Evolutionary conservation across 2,329 filamentous ascomycete species (phyloP).

Genomic region (Pseudocercospora macadamiae): DNA sequence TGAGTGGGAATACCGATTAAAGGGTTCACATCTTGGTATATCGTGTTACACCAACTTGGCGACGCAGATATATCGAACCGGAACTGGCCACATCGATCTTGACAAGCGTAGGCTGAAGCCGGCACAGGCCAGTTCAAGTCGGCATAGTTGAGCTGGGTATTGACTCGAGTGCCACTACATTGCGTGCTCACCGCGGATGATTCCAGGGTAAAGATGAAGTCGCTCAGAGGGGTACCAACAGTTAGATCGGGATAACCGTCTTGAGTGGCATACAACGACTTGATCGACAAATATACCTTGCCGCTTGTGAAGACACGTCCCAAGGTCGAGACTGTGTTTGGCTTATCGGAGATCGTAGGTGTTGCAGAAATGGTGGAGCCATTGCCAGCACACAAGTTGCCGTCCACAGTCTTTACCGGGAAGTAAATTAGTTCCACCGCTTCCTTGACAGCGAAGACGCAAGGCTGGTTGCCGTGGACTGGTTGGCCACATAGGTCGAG

Average conservation of each 20-base stretch:
- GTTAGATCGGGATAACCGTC: conserved; percentile 18
- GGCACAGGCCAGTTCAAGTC: conserved; percentile 34
- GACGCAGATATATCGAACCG: background rate
- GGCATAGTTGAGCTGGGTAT: conserved; percentile 26
- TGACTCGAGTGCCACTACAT: conserved; percentile 20
- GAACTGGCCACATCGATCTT: conserved; percentile 14
- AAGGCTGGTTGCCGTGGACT: background rate
- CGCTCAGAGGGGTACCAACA: conserved; percentile 27
- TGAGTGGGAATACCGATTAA: conserved; percentile 26
- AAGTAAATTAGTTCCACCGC: conserved; percentile 32
- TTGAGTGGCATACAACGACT: conserved; percentile 26
- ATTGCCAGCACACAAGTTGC: conserved; percentile 1
- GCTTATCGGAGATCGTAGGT: background rate
- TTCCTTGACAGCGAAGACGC: conserved; percentile 17
- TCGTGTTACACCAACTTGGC: background rate
- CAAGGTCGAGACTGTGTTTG: conserved; percentile 17
- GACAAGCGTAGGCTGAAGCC: conserved; percentile 31
- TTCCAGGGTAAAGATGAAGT: conserved; percentile 24
- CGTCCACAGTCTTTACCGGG: conserved; percentile 14
- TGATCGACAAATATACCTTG: conserved; percentile 29
- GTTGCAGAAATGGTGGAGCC: background rate
- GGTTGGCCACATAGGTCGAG: conserved; percentile 22
- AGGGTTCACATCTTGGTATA: conserved; percentile 27
- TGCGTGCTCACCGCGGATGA: conserved; percentile 26
- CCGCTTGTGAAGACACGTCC: conserved; percentile 29